These are phyloP conservation scores for Lyophyllum semitale DNA, from an alignment of 768 basidiomycete species.

Conservation along the genomic window DNA sequence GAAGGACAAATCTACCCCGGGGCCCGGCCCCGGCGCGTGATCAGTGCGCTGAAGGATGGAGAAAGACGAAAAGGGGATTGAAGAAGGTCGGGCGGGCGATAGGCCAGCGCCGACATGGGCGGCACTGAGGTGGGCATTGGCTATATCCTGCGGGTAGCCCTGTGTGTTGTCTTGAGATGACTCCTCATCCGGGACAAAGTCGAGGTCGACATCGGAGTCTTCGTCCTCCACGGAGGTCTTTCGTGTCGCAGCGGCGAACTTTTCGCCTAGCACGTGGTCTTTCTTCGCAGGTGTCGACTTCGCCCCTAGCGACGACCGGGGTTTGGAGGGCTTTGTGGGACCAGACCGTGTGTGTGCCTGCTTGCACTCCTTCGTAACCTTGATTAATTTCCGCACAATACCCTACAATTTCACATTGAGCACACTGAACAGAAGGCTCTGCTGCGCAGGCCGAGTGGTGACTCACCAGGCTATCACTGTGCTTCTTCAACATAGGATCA, in stretches of 20 bases:
- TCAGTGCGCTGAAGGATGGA: constrained; percentile 67
- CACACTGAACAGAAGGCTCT: not conserved
- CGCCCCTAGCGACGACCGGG: constrained; percentile 30
- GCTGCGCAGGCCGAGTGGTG: not conserved
- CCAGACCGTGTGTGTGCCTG: constrained; percentile 56
- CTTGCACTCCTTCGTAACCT: constrained; percentile 82
- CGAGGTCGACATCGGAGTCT: constrained; percentile 77
- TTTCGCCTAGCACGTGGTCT: constrained; percentile 58
- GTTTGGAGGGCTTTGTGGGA: constrained; percentile 33
- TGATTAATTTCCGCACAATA: constrained; percentile 80
- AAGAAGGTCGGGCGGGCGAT: constrained; percentile 41
- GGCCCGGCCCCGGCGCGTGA: constrained; percentile 32
- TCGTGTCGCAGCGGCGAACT: constrained; percentile 63
- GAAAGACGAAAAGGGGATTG: constrained; percentile 56
- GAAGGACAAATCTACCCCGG: constrained; percentile 30
- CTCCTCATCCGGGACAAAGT: constrained; percentile 62
- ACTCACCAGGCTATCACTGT: constrained; percentile 73
- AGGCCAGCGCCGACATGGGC: constrained; percentile 38
- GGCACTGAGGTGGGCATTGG: constrained; percentile 48
- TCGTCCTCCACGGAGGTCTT: constrained; percentile 46
- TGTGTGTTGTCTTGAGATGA: constrained; percentile 25
- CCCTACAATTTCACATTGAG: constrained; percentile 43
- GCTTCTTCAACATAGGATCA: constrained; percentile 69
- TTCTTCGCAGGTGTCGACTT: constrained; percentile 34
- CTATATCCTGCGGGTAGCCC: constrained; percentile 43